phyloP scores from a whole-genome alignment of 2,329 filamentous ascomycete species.

The Ceratocystis cacaofunesta region DNA sequence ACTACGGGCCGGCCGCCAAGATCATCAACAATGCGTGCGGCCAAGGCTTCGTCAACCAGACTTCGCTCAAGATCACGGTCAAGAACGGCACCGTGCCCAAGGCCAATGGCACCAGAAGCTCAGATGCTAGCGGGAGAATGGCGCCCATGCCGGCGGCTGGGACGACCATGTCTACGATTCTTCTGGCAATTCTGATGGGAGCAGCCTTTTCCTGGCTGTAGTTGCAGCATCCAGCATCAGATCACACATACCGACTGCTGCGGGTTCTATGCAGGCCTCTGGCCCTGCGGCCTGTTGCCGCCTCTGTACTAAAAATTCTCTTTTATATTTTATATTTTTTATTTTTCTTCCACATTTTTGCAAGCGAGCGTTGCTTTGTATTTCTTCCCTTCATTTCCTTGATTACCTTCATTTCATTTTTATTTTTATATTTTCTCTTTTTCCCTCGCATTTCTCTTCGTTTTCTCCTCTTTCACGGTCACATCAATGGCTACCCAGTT shows the following conservation, averaged over 20 bases:
- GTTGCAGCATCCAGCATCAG: too few species aligned
- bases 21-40: constrained; percentile 57
- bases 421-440: neutral
- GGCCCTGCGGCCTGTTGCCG: too few species aligned
- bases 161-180: neutral
- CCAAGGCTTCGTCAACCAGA: constrained; percentile 40
- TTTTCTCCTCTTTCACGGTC: neutral
- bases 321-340: neutral
- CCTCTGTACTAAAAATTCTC: neutral
- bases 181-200: constrained; percentile 5
- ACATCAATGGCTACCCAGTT: neutral
- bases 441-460: neutral
- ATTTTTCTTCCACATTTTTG: constrained; percentile 4
- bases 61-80: constrained; percentile 25
- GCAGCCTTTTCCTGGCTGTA: neutral
- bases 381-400: neutral
- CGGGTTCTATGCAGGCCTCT: too few species aligned
- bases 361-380: constrained; percentile 6
- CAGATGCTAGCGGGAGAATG: neutral
- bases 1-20: constrained; percentile 56
- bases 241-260: too few species aligned
- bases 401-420: neutral
- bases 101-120: constrained; percentile 1
- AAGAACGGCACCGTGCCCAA: constrained; percentile 19
- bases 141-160: neutral